These are phyloP conservation scores for Ophiostoma piceae DNA, from an alignment of 2,329 filamentous ascomycete genomes.

Conservation along the genomic window DNA sequence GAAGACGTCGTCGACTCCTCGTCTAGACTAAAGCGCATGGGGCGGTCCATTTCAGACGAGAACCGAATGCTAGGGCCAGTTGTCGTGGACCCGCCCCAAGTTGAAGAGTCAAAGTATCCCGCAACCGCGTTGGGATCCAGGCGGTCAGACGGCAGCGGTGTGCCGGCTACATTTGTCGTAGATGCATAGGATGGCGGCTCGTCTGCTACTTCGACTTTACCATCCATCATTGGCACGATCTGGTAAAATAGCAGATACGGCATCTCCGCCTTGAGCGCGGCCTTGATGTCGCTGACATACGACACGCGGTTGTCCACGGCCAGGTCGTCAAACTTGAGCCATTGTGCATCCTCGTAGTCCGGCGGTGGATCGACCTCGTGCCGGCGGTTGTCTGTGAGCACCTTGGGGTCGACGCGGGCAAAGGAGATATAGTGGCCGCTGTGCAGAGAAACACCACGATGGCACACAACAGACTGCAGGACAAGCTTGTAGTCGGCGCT, in stretches of 20 bases:
- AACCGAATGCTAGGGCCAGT: constrained; percentile 50
- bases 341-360: constrained; percentile 66
- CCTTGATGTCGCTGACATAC: constrained; percentile 69
- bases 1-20: constrained; percentile 35
- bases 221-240: constrained; percentile 76
- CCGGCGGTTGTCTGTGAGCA: constrained; percentile 55
- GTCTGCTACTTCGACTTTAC: constrained; percentile 47
- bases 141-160: constrained; percentile 30
- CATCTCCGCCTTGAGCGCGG: constrained; percentile 69
- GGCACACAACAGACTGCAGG: constrained; percentile 86
- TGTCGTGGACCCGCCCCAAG: constrained; percentile 32
- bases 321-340: constrained; percentile 94
- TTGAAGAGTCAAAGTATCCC: constrained; percentile 44
- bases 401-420: constrained; percentile 64
- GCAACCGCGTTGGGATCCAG: constrained; percentile 29
- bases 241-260: constrained; percentile 96
- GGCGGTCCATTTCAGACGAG: constrained; percentile 50
- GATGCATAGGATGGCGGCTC: constrained; percentile 58
- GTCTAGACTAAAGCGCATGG: constrained; percentile 44
- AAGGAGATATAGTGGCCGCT: constrained; percentile 90
- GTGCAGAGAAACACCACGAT: constrained; percentile 77
- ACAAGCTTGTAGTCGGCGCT: constrained; percentile 90
- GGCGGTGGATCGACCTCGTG: constrained; percentile 54
- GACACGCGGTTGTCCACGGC: constrained; percentile 60
- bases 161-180: constrained; percentile 41